These are phyloP conservation scores for Spergularia marina DNA, from an alignment of 148 eudicot species.

Conservation along the genomic window DNA sequence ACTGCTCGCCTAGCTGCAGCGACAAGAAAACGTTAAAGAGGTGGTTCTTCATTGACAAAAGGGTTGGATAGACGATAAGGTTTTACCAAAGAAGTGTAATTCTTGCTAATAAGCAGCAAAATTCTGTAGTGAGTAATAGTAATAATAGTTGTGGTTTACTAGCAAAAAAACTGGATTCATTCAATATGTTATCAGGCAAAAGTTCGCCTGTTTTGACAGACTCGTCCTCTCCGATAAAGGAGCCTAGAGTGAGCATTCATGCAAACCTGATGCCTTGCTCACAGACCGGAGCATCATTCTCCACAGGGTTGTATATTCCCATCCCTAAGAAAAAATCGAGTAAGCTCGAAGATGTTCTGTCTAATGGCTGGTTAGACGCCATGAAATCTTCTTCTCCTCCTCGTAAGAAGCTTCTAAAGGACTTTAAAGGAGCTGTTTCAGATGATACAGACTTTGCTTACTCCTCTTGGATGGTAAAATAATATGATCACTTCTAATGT, in stretches of 20 bases:
- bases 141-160: background rate
- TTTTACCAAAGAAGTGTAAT: constrained; percentile 6
- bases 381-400: constrained; percentile 91
- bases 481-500: background rate
- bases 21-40: constrained; percentile 70
- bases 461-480: constrained; percentile 61
- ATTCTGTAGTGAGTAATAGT: background rate
- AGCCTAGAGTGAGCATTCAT: constrained; percentile 53
- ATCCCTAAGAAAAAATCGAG: constrained; percentile 56
- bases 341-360: constrained; percentile 68
- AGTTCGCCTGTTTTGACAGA: constrained; percentile 70
- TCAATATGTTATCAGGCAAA: constrained; percentile 63
- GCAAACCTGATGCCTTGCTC: constrained; percentile 42
- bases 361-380: constrained; percentile 87
- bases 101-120: constrained; percentile 12
- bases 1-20: constrained; percentile 44
- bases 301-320: constrained; percentile 37
- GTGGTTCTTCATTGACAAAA: constrained; percentile 91
- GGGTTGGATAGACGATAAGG: constrained; percentile 51
- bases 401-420: constrained; percentile 56
- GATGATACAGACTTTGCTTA: constrained; percentile 60
- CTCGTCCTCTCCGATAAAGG: constrained; percentile 55
- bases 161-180: constrained; percentile 28
- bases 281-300: constrained; percentile 46
- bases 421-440: constrained; percentile 43